Evolutionary conservation across 2,329 filamentous ascomycete species (phyloP).

Genomic region (Fusarium dimerum): DNA sequence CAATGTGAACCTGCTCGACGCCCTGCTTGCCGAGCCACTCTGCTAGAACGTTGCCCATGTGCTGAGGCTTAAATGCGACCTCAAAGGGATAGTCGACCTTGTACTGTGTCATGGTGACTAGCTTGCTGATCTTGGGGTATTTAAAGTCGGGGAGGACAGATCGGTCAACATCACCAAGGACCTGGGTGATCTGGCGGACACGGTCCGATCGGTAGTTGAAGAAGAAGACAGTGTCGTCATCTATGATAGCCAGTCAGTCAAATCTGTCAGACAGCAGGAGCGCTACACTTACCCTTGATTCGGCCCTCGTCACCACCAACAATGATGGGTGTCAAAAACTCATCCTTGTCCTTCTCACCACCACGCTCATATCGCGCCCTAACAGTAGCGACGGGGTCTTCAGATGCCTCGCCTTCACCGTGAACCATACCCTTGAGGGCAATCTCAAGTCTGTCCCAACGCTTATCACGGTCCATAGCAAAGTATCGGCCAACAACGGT

Average conservation of each 20-base stretch:
- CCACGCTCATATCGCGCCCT: constrained; percentile 83
- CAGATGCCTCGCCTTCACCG: constrained; percentile 84
- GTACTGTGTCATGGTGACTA: constrained; percentile 99
- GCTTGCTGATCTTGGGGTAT: constrained; percentile 80
- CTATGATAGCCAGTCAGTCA: constrained; percentile 45
- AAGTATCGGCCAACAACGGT: constrained; percentile 96
- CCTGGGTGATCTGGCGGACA: constrained; percentile 92
- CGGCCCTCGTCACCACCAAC: constrained; percentile 83
- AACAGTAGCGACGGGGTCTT: constrained; percentile 83
- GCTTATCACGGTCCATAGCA: constrained; percentile 99
- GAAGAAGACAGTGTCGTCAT: constrained; percentile 95
- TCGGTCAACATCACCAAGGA: constrained; percentile 89
- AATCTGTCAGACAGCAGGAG: neutral
- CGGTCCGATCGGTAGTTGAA: constrained; percentile 99
- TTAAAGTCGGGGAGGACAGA: constrained; percentile 88
- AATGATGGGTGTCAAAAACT: constrained; percentile 98
- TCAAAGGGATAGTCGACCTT: constrained; percentile 93
- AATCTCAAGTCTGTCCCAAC: constrained; percentile 92
- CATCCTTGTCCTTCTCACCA: constrained; percentile 73
- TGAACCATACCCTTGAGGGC: constrained; percentile 83
- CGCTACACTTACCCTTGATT: constrained; percentile 67
- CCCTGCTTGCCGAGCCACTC: constrained; percentile 92
- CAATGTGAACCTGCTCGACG: constrained; percentile 91
- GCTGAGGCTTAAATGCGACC: constrained; percentile 89
- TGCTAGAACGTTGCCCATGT: constrained; percentile 97